A percentile compares a stretch with the other conserved stretches of the same genome.
Conservation (phyloP, 768 basidiomycete genomes). For the Paxillus involutus region DNA sequence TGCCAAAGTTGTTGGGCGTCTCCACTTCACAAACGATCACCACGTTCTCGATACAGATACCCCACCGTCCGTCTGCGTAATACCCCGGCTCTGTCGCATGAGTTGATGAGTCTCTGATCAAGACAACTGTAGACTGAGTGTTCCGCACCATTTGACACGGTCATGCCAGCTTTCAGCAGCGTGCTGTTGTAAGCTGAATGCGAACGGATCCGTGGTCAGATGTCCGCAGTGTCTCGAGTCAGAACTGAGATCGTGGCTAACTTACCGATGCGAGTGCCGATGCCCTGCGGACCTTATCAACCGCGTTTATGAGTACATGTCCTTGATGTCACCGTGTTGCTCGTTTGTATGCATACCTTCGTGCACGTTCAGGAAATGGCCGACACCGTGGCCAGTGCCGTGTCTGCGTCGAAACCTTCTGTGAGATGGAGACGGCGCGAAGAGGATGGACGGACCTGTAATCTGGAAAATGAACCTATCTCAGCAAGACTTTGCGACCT, state of each 20-base stretch:
- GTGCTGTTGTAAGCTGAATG: conserved; percentile 63
- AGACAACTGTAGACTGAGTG: too few species aligned
- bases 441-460: conserved; percentile 44
- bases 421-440: neutral
- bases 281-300: conserved; percentile 52
- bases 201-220: conserved; percentile 1
- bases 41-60: conserved; percentile 91
- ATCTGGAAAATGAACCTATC: conserved; percentile 35
- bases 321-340: neutral
- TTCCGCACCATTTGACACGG: conserved; percentile 72
- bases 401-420: conserved; percentile 50
- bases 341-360: conserved; percentile 46
- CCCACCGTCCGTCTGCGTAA: conserved; percentile 86
- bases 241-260: neutral
- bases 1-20: conserved; percentile 80
- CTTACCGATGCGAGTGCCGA: conserved; percentile 43
- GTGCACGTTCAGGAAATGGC: conserved; percentile 92
- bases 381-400: conserved; percentile 94
- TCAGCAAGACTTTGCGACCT: neutral
- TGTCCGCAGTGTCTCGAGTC: neutral
- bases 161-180: conserved; percentile 81
- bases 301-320: conserved; percentile 3
- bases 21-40: conserved; percentile 71
- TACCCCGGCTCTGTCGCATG: conserved; percentile 74
- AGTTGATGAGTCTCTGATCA: neutral